Evolutionary conservation across 2,329 filamentous ascomycete genomes (phyloP).

Genomic region (Xylariomycetidae sp.): DNA sequence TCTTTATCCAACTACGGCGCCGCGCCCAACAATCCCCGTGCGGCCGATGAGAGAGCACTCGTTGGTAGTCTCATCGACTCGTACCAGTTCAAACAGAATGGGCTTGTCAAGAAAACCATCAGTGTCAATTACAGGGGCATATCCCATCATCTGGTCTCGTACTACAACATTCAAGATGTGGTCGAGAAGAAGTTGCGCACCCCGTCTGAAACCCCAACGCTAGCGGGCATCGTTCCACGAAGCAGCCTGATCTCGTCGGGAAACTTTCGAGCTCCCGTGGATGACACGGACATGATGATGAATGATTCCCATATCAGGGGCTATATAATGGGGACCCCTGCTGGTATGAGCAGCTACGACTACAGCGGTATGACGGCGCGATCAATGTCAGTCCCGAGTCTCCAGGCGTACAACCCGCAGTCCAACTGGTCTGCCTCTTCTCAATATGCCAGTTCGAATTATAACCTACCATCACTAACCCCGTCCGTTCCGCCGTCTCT

Average conservation of each 20-base stretch:
- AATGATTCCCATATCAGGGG: slow-evolving; percentile 3
- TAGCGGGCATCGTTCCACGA: slow-evolving; percentile 50
- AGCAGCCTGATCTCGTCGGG: slow-evolving; percentile 54
- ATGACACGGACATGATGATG: slow-evolving; percentile 37
- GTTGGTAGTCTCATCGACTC: slow-evolving; percentile 86
- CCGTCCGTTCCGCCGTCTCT: no score
- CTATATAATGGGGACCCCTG: slow-evolving; percentile 1
- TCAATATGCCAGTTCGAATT: no score
- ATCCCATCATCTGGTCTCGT: slow-evolving; percentile 81
- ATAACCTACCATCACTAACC: no score
- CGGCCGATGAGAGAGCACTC: slow-evolving; percentile 38
- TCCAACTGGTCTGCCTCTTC: no score
- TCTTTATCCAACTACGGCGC: neutral
- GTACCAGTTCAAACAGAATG: slow-evolving; percentile 78
- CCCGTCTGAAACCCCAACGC: slow-evolving; percentile 51
- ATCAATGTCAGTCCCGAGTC: slow-evolving; percentile 17
- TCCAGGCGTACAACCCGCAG: slow-evolving; percentile 10
- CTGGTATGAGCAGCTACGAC: slow-evolving; percentile 1
- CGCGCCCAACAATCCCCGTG: slow-evolving; percentile 10
- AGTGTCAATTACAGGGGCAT: slow-evolving; percentile 71
- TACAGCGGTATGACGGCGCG: slow-evolving; percentile 4
- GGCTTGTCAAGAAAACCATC: slow-evolving; percentile 90
- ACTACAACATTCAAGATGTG: slow-evolving; percentile 82
- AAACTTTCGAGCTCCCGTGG: slow-evolving; percentile 63
- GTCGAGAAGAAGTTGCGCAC: slow-evolving; percentile 52